Conservation (phyloP, 2,329 filamentous ascomycete species). For the Pseudogymnoascus sp. region DNA sequence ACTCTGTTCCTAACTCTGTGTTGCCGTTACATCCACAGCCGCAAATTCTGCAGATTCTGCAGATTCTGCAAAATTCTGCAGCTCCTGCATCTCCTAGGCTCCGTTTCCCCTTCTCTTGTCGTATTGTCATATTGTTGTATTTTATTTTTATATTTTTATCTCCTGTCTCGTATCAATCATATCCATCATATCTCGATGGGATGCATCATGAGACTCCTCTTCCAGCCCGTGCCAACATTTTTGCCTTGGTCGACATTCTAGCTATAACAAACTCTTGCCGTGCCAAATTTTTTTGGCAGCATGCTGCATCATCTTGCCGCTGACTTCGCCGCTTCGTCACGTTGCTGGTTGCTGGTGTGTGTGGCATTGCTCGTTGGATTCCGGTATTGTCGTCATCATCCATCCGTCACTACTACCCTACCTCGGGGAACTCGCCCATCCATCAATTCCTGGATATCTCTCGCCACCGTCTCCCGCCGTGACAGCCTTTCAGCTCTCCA, state of each 20-base stretch:
- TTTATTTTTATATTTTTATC: background rate
- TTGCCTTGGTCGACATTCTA: background rate
- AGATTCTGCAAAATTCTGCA: background rate
- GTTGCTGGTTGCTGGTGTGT: too few species aligned
- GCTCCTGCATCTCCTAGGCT: background rate
- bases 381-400: background rate
- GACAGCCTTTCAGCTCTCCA: background rate
- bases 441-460: background rate
- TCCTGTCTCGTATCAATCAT: background rate
- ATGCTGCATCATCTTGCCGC: background rate
- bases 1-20: background rate
- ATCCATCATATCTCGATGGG: background rate
- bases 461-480: background rate
- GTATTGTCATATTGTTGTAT: background rate
- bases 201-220: background rate
- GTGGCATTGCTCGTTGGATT: background rate
- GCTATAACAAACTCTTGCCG: background rate
- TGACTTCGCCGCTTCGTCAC: background rate
- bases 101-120: background rate
- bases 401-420: background rate
- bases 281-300: background rate
- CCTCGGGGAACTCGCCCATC: background rate
- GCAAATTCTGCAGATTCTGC: background rate
- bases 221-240: background rate
- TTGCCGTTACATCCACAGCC: background rate